These are phyloP conservation scores for Citrullus mucosospermus DNA, from an alignment of 306 rosid species.

Conservation along the genomic window DNA sequence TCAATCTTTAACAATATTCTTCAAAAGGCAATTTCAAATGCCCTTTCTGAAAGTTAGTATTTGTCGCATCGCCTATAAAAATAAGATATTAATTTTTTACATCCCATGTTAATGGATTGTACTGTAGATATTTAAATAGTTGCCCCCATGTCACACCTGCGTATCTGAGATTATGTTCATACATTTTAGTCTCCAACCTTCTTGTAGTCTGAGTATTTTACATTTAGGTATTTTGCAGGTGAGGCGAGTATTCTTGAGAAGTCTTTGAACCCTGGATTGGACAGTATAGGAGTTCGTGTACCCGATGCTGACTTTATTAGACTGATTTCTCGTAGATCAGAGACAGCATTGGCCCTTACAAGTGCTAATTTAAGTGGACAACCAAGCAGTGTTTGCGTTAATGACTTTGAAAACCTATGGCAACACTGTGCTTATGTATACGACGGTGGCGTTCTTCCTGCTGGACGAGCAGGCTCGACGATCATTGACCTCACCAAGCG, in stretches of 20 bases:
- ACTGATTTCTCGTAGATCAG: slow-evolving; percentile 49
- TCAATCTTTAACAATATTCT: neutral
- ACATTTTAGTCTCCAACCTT: neutral
- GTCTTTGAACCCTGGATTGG: slow-evolving; percentile 82
- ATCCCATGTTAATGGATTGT: neutral
- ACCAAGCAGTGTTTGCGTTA: slow-evolving; percentile 62
- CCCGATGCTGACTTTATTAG: slow-evolving; percentile 82
- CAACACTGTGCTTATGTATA: slow-evolving; percentile 70
- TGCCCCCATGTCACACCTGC: neutral
- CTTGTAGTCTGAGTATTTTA: neutral
- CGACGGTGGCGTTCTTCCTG: slow-evolving; percentile 74
- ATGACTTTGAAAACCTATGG: slow-evolving; percentile 77
- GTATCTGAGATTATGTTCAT: neutral
- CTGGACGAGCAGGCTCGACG: slow-evolving; percentile 82
- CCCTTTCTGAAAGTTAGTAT: neutral
- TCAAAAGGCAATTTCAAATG: neutral
- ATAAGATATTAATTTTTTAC: neutral
- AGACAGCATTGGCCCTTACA: slow-evolving; percentile 78
- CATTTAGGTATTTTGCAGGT: slow-evolving; percentile 44
- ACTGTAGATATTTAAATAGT: neutral
- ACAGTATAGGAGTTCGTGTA: slow-evolving; percentile 79
- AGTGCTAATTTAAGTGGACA: slow-evolving; percentile 94
- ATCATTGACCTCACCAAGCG: slow-evolving; percentile 63
- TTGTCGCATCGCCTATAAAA: no score
- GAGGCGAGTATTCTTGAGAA: slow-evolving; percentile 71